Evolutionary conservation across 2,329 filamentous ascomycete species (phyloP), one percentile per base, ranked within the genome.

Genomic region (Penicillium paneum): DNA sequence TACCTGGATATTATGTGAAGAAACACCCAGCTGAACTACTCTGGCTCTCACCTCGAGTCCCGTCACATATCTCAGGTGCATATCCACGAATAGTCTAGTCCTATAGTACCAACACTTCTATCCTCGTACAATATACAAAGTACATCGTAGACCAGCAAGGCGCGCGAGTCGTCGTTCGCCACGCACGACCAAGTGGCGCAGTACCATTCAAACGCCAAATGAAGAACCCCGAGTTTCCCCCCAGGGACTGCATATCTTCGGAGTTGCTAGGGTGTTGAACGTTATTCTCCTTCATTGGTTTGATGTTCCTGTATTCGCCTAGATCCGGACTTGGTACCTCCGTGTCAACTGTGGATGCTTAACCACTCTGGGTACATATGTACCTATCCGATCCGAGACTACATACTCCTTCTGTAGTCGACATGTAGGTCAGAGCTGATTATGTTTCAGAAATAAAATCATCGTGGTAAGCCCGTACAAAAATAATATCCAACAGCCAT

Each of bases 121-220:
- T 44, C 17, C 42, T 10, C 10, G 28, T 31, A 43, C 8, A 21
- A 19, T 21, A 17, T 31, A 43, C 5, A 21, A 19, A 15, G n/a
- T 29, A 41, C 6, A 17, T 28, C 13, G 10, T 42, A 19, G 26
- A 31, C 26, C 41, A 19, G n/a, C 26, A 31, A 15, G 44, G 32
- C 15, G 32, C 24, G 10, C 35, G 17, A 49, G 38, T 49, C 21
- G 13, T 35, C 17, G 13, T 41, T 55, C 38, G 53, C 53, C 53
- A 55, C 49, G 31, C 21, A 45, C 42, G 31, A 38, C 32, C 35
- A 11, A 51, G 53, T 55, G 53, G 53, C 53, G 53, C 36, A 55
- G 42, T 36, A 28, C 17, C 31, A n/a, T 13, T 19, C 10, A 8
- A 12, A 36, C 12, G 8, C 17, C n/a, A 28, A 35, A 41, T 35